Base-by-base conservation (phyloP, 805 yeast species). In the Monosporozyma siamensis region DNA sequence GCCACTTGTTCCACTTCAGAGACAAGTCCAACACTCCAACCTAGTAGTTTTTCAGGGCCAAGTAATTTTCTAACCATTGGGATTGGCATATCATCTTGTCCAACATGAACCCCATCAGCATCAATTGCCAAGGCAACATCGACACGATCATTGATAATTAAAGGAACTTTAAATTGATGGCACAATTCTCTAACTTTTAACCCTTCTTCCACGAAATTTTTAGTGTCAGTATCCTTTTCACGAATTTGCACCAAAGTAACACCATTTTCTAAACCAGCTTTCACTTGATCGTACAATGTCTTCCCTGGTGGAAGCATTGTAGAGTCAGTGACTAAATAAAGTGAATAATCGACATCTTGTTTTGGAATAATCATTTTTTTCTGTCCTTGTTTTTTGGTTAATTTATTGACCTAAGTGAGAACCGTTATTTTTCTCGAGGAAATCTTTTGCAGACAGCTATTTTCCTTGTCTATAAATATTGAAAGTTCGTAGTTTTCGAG, bases 61-160 rank as follows among this genome's bases (percentile, higher is more conserved):
- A 87, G 61, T 25, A 86, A 54, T 51, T 66, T 55, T 29, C 96
- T 63, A 1, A 77, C 92, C 30, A 70, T 51, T 1, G 52, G 51
- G 6, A 63, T 62, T 3, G 68, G 66, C 85, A 88, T 84, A 56
- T 88, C 97, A 41, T 80, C 88, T 59, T 88, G 96, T 0, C 97
- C 97, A 17, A 88, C 85, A 65, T 88, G 97, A 7, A 89, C 81
- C 27, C 95, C 95, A 48, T 86, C 95, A 2, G 95, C 95, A 51
- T 75, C 92, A 43, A 86, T 70, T 0, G 96, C 96, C 35, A 89
- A 64, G 0, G 95, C 96, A 10, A 89, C 86, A 56, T 88, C 97
- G 2, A 86, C 72, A 40, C 96, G 66, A 55, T 88, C 96, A 51
- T 88, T 86, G 55, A 88, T 87, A 26, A 88, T 75, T 49, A 88